Conservation (phyloP, 2,329 filamentous ascomycete genomes). For the Drechslera avenae region DNA sequence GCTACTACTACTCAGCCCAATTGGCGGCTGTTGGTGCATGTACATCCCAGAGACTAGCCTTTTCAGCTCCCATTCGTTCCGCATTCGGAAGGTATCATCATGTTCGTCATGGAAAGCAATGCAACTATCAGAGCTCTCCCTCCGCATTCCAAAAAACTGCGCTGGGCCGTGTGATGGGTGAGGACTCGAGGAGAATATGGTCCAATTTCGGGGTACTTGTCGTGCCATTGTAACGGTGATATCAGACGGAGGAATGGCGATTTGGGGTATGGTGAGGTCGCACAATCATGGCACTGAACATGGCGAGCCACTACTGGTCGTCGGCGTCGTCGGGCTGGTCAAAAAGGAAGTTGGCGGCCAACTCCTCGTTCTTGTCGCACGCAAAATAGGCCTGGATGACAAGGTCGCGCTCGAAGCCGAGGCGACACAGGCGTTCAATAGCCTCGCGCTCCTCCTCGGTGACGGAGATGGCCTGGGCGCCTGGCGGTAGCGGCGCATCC, state of each 20-base stretch:
- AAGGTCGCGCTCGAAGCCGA: conserved; percentile 90
- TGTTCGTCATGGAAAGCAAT: conserved; percentile 15
- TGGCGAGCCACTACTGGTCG: conserved; percentile 42
- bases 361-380: conserved; percentile 98
- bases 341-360: conserved; percentile 97
- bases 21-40: conserved; percentile 8
- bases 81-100: conserved; percentile 25
- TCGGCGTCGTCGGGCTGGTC: conserved; percentile 92
- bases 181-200: conserved; percentile 17
- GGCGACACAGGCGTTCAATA: conserved; percentile 90
- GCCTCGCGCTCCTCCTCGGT: conserved; percentile 96
- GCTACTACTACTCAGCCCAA: conserved; percentile 11
- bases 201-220: conserved; percentile 23
- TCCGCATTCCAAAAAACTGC: conserved; percentile 15
- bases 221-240: conserved; percentile 31
- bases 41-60: conserved; percentile 10
- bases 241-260: conserved; percentile 24
- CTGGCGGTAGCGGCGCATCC: conserved; percentile 82
- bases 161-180: conserved; percentile 11
- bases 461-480: conserved; percentile 85
- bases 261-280: conserved; percentile 30
- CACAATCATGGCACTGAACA: conserved; percentile 27
- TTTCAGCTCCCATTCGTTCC: conserved; percentile 8
- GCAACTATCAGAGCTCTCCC: conserved; percentile 2
- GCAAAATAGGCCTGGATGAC: conserved; percentile 99